Evolutionary conservation across 2,329 filamentous ascomycete species (phyloP).

Genomic region (Claviceps sp.): DNA sequence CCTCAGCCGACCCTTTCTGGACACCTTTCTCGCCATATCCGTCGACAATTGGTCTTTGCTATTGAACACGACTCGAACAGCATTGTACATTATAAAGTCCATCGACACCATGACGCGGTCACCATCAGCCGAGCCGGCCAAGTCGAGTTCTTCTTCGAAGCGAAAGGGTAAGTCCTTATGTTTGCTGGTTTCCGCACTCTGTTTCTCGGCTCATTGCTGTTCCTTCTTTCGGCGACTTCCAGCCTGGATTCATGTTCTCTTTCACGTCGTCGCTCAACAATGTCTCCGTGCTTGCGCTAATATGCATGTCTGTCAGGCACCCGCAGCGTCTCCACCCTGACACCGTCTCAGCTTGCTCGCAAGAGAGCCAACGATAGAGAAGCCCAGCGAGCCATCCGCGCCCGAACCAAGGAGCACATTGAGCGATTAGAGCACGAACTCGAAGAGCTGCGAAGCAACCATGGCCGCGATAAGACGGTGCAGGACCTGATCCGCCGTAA

Average conservation of each 20-base stretch:
- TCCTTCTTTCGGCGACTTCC: neutral
- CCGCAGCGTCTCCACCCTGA: slow-evolving; percentile 75
- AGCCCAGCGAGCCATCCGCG: slow-evolving; percentile 75
- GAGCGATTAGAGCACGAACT: slow-evolving; percentile 65
- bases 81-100: neutral
- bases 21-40: slow-evolving; percentile 3
- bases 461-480: slow-evolving; percentile 35
- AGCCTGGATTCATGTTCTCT: neutral
- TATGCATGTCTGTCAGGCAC: slow-evolving; percentile 30
- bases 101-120: slow-evolving; percentile 24
- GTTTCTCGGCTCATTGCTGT: neutral
- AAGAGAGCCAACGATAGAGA: slow-evolving; percentile 88
- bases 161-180: slow-evolving; percentile 31
- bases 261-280: neutral
- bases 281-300: neutral
- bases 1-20: neutral
- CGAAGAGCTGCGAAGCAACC: slow-evolving; percentile 48
- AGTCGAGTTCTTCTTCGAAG: slow-evolving; percentile 23
- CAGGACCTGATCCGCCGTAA: slow-evolving; percentile 39
- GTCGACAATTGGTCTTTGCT: neutral
- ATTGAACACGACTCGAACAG: neutral
- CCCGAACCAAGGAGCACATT: slow-evolving; percentile 77
- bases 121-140: slow-evolving; percentile 29
- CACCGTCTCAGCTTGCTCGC: slow-evolving; percentile 74
- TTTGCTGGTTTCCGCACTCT: neutral